Evolutionary conservation across 2,329 filamentous ascomycete genomes (phyloP).

Genomic region (Botrytis medusae): DNA sequence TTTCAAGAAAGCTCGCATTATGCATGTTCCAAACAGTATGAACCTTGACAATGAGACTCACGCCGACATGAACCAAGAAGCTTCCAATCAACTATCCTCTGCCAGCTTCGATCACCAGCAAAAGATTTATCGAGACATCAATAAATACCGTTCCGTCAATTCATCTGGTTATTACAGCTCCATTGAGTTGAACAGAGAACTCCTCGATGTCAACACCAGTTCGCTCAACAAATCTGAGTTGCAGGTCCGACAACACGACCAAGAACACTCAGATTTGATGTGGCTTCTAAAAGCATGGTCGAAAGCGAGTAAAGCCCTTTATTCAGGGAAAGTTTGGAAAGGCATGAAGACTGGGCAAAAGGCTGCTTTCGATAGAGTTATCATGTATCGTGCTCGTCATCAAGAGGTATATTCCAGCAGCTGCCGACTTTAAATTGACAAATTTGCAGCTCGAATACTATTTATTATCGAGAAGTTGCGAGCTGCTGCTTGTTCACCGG

Average conservation of each 20-base stretch:
- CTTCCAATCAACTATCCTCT: too few relatives aligned
- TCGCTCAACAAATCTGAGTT: background rate
- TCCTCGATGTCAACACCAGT: background rate
- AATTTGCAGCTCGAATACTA: background rate
- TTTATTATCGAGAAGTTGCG: background rate
- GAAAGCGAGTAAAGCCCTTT: background rate
- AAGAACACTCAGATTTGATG: background rate
- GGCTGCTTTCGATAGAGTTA: background rate
- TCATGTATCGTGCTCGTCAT: background rate
- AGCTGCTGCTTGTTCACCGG: background rate
- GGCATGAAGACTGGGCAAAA: background rate
- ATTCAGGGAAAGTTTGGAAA: background rate
- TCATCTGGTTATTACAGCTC: background rate
- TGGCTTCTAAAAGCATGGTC: background rate
- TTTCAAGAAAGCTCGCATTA: background rate
- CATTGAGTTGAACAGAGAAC: background rate
- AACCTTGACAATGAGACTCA: background rate
- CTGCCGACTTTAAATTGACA: background rate
- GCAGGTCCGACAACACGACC: background rate
- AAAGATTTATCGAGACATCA: background rate
- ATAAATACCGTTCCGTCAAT: background rate
- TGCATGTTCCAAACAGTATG: too few relatives aligned
- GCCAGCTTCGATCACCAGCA: background rate
- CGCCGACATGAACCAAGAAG: accelerated
- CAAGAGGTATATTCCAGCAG: background rate